Base-by-base conservation (phyloP, 371 early-diverging fungal genomes). In the Chytridium lagenaria region DNA sequence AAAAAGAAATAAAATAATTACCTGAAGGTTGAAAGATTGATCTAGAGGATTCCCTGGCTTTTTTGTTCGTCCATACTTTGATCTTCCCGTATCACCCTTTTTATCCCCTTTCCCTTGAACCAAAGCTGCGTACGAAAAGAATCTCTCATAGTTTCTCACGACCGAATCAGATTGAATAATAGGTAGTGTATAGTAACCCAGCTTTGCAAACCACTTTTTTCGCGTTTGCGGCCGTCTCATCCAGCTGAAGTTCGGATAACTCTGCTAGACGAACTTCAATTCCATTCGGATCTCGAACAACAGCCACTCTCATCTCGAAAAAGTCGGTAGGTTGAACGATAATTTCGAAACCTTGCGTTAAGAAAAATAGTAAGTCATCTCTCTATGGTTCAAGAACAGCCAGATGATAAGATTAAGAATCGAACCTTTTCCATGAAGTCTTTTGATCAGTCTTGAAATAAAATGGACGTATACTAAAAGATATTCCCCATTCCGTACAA, bases 401-500 rank as follows among this genome's bases (percentile, higher is more conserved):
- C n/a, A n/a, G n/a, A n/a, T n/a, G n/a, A n/a, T n/a, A n/a, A n/a
- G n/a, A n/a, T n/a, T n/a, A n/a, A n/a, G n/a, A n/a, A n/a, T 0
- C 19, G 22, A 52, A 81, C 83, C 81, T 75, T 86, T 87, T 23
- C 72, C n/a, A 15, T 57, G 31, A 39, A 87, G 44, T 22, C 87
- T 69, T 70, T 87, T 87, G n/a, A 81, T 71, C 2, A 87, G 38
- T 26, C 87, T 69, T 2, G 75, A 55, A 33, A 87, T 64, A 67
- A 87, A 83, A 63, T 85, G 87, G 28, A 87, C 86, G 65, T 86
- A 87, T 16, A 87, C 78, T 16, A 87, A 82, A 1, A 84, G 57
- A 64, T 84, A 83, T 63, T 84, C 83, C 40, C 39, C 75, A 22
- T 79, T 70, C 31, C 73, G 36, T 28, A 19, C n/a, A 33, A 19